A percentile compares a stretch with the other conserved stretches of the same genome.
phyloP scores from a whole-genome alignment of 306 rosid species.

The Mucuna pruriens region DNA sequence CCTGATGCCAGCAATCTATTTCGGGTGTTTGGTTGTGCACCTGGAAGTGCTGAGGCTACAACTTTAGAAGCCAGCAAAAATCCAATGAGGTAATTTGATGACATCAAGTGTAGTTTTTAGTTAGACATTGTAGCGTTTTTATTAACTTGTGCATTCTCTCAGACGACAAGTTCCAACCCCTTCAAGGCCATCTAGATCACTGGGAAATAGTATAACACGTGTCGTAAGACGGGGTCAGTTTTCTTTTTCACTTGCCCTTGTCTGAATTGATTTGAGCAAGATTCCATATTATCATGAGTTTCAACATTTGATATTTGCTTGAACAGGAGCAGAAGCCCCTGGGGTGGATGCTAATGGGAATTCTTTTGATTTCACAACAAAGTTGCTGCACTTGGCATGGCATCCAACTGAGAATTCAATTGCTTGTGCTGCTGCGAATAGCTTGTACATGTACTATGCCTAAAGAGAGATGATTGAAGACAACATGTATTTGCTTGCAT shows the following conservation, averaged over 20 bases:
- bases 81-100: constrained; percentile 82
- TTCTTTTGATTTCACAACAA: constrained; percentile 92
- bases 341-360: constrained; percentile 95
- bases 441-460: constrained; percentile 99
- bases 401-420: constrained; percentile 93
- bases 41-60: constrained; percentile 79
- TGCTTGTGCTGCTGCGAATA: constrained; percentile 99
- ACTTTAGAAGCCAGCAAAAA: constrained; percentile 98
- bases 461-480: constrained; percentile 60
- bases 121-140: background rate
- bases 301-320: background rate
- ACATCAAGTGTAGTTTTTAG: constrained; percentile 18
- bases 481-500: constrained; percentile 52
- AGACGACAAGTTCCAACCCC: constrained; percentile 97
- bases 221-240: constrained; percentile 88
- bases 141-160: constrained; percentile 25
- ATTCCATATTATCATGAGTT: background rate
- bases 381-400: constrained; percentile 99
- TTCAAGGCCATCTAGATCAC: constrained; percentile 90
- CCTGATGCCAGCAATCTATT: constrained; percentile 83
- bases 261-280: background rate
- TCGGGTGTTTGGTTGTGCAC: constrained; percentile 90
- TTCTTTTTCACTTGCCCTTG: constrained; percentile 2
- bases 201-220: constrained; percentile 90
- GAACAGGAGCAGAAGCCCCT: constrained; percentile 78